phyloP scores from a whole-genome alignment of 75 land plant genomes.

The Larix kaempferi region DNA sequence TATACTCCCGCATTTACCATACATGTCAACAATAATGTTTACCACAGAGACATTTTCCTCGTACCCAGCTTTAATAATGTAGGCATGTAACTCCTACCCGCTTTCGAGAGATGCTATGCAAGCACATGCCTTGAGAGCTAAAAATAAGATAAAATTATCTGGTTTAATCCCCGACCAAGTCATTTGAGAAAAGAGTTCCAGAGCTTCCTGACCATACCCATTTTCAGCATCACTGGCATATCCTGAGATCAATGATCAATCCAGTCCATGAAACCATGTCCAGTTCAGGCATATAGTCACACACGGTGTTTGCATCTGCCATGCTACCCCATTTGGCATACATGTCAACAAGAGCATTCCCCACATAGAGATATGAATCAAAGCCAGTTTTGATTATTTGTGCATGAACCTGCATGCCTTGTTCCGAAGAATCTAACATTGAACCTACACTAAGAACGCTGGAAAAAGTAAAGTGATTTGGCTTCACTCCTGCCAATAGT shows the following conservation, averaged over 20 bases:
- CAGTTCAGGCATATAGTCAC: conserved; percentile 7
- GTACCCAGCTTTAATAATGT: conserved; percentile 3
- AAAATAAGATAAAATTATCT: conserved; percentile 5
- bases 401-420: conserved; percentile 10
- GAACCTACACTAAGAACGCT: conserved; percentile 13
- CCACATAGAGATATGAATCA: background rate
- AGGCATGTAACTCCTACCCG: conserved; percentile 11
- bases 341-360: conserved; percentile 22
- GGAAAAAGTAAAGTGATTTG: conserved; percentile 8
- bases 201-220: conserved; percentile 4
- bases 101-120: conserved; percentile 7
- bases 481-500: conserved; percentile 8
- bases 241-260: conserved; percentile 5
- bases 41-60: background rate
- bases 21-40: conserved; percentile 23
- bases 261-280: conserved; percentile 22
- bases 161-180: background rate
- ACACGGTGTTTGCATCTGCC: conserved; percentile 12
- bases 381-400: conserved; percentile 4
- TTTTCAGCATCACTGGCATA: too few species aligned
- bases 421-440: conserved; percentile 5
- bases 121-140: conserved; percentile 11
- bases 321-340: conserved; percentile 29
- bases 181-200: conserved; percentile 21
- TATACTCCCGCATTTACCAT: conserved; percentile 21